Evolutionary conservation across 2,329 filamentous ascomycete genomes (phyloP).

Genomic region (Xylariomycetidae sp.): DNA sequence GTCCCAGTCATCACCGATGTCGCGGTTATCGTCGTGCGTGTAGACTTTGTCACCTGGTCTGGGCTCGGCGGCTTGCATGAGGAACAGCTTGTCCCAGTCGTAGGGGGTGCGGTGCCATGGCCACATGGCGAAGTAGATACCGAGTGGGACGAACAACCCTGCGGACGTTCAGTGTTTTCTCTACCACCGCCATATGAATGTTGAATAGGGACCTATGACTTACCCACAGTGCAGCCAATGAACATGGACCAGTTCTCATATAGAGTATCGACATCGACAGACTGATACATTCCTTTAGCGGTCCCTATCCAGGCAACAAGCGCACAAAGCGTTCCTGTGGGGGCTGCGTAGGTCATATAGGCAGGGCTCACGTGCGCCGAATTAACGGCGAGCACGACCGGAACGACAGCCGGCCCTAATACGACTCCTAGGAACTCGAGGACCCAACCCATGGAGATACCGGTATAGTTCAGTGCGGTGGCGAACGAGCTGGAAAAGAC

Average conservation of each 20-base stretch:
- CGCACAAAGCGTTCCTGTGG: conserved; percentile 55
- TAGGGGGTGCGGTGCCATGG: conserved; percentile 5
- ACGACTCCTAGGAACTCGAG: conserved; percentile 70
- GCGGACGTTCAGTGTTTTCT: too few relatives aligned
- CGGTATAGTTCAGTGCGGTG: conserved; percentile 50
- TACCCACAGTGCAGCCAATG: conserved; percentile 9
- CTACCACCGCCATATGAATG: too few relatives aligned
- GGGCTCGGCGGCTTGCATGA: conserved; percentile 9
- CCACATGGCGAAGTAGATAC: conserved; percentile 6
- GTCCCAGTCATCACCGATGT: conserved; percentile 9
- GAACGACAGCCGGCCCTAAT: conserved; percentile 62
- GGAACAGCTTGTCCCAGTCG: conserved; percentile 8
- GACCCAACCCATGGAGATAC: conserved; percentile 64
- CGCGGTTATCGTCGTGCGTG: conserved; percentile 2
- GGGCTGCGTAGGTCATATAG: conserved; percentile 22
- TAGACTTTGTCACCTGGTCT: conserved; percentile 6
- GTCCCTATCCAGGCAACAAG: conserved; percentile 66
- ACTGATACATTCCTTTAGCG: conserved; percentile 56
- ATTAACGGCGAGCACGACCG: conserved; percentile 55
- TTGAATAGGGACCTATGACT: too few relatives aligned
- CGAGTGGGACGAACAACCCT: conserved; percentile 6
- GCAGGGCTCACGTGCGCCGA: conserved; percentile 4
- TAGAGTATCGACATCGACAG: conserved; percentile 54
- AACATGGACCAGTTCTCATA: conserved; percentile 12
- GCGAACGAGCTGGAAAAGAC: conserved; percentile 60